phyloP scores from a whole-genome alignment of 345 rosid species.

The Litchi chinensis region DNA sequence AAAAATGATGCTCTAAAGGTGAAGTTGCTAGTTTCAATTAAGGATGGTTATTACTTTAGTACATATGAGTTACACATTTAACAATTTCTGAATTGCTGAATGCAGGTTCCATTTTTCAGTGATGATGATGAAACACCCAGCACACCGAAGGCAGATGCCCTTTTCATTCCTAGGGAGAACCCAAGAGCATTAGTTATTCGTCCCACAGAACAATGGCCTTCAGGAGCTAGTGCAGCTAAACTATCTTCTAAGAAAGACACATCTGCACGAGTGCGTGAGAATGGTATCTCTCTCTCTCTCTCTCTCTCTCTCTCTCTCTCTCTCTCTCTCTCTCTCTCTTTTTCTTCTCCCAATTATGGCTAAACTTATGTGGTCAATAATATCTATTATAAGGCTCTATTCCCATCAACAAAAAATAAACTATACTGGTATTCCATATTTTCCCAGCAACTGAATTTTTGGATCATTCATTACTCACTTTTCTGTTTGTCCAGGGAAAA shows the following conservation, averaged over 20 bases:
- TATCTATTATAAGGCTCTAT: not conserved
- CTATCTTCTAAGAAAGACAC: constrained; percentile 48
- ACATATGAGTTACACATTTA: not conserved
- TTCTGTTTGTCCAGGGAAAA: constrained; percentile 39
- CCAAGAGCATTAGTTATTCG: constrained; percentile 85
- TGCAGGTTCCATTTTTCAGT: constrained; percentile 87
- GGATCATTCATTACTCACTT: constrained; percentile 9
- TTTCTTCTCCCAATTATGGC: not conserved
- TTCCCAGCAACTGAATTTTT: not conserved
- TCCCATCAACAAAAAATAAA: not conserved
- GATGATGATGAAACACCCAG: constrained; percentile 78
- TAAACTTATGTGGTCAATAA: constrained; percentile 1
- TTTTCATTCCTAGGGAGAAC: constrained; percentile 87
- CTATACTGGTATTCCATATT: not conserved
- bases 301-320: not conserved
- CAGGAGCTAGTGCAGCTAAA: constrained; percentile 52
- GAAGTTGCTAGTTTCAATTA: constrained; percentile 23
- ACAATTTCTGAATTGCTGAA: constrained; percentile 23
- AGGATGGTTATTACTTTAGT: not conserved
- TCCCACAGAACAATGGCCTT: constrained; percentile 57
- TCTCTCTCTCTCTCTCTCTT: not conserved
- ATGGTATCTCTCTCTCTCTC: constrained; percentile 40
- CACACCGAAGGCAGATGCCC: constrained; percentile 89
- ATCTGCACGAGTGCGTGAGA: constrained; percentile 41
- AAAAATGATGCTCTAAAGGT: constrained; percentile 72